Conservation (phyloP, 331 rosid species). For the Rhamnella rubrinervis region DNA sequence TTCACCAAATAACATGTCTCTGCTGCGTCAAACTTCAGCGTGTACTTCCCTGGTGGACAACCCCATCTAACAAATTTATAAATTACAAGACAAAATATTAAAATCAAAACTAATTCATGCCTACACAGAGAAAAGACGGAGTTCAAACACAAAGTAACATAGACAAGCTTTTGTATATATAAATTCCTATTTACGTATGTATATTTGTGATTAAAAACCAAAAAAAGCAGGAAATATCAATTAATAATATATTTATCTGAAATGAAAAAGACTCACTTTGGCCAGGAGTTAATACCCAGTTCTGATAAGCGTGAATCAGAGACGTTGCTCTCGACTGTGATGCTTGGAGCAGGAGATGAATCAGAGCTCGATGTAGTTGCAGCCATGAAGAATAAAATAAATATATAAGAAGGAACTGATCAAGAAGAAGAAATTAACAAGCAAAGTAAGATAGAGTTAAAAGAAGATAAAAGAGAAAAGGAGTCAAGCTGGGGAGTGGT, state of each 20-base stretch:
- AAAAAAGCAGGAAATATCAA: not conserved
- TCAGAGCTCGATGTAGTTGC: slow-evolving; percentile 32
- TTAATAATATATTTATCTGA: not conserved
- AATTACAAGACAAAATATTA: not conserved
- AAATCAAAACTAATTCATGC: not conserved
- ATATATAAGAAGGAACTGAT: not conserved
- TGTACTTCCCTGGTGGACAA: slow-evolving; percentile 88
- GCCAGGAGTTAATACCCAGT: slow-evolving; percentile 34
- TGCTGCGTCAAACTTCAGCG: slow-evolving; percentile 74
- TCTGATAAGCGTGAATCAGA: slow-evolving; percentile 12
- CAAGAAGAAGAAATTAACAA: too few species aligned
- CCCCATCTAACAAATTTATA: slow-evolving; percentile 57
- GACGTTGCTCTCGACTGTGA: slow-evolving; percentile 24
- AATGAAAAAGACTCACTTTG: slow-evolving; percentile 26
- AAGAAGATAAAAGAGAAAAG: not conserved
- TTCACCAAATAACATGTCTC: slow-evolving; percentile 81
- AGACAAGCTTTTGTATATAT: too few species aligned
- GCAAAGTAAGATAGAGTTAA: not conserved
- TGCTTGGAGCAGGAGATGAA: slow-evolving; percentile 16
- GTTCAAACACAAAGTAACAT: too few species aligned
- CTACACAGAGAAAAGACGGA: not conserved
- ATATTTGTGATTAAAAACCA: too few species aligned
- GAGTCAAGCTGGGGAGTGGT: slow-evolving; percentile 16
- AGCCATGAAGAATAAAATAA: slow-evolving; percentile 11
- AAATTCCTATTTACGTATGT: too few species aligned